Conservation (phyloP, 352 stramenopile species). For the Peronosclerospora sorghi region DNA sequence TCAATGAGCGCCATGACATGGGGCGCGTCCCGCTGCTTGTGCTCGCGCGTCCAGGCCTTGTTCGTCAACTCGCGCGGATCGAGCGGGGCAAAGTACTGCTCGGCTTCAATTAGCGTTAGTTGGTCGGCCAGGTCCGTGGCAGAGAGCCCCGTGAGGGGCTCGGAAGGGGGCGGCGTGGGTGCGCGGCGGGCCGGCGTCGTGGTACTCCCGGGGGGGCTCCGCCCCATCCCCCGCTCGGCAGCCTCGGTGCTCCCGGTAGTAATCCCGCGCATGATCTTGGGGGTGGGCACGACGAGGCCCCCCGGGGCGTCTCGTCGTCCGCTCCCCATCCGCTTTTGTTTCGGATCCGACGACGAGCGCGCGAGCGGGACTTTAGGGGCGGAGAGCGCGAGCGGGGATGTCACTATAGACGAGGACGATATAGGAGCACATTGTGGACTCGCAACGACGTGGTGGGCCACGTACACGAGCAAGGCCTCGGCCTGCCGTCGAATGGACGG, state of each 20-base stretch:
- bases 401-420: no score
- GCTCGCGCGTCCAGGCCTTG: conserved; percentile 78
- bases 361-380: conserved; percentile 62
- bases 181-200: no score
- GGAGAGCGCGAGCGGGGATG: no score
- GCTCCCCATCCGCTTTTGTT: no score
- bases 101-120: conserved; percentile 68
- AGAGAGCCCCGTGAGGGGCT: conserved; percentile 47
- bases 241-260: conserved; percentile 48
- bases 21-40: conserved; percentile 68
- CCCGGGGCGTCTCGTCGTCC: no score
- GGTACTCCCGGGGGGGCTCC: no score
- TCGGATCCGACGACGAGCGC: conserved; percentile 66
- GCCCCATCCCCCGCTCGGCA: no score
- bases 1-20: conserved; percentile 80
- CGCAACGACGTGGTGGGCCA: conserved; percentile 26
- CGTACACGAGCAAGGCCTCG: conserved; percentile 52
- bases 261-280: conserved; percentile 53
- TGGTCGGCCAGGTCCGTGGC: conserved; percentile 71
- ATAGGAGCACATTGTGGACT: no score
- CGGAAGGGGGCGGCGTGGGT: no score
- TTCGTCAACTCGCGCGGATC: conserved; percentile 73
- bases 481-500: conserved; percentile 65
- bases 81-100: conserved; percentile 62
- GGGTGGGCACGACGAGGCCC: conserved; percentile 14